A percentile compares a stretch with the other conserved stretches of the same genome.
Evolutionary conservation across 2,329 filamentous ascomycete genomes (phyloP).

Genomic region (Coniochaeta hoffmannii): DNA sequence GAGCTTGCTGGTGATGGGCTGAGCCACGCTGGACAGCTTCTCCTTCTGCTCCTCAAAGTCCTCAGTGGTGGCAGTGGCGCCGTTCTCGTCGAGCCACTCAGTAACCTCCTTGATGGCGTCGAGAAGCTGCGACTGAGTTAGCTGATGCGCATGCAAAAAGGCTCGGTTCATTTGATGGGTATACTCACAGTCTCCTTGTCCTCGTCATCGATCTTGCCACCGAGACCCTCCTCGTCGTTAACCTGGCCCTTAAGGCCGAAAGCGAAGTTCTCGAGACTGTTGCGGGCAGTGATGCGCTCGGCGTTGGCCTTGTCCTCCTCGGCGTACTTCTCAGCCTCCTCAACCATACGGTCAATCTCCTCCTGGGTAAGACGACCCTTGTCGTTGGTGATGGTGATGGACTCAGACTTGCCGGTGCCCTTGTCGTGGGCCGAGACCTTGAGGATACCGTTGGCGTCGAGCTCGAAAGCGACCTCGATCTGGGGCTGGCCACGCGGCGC

Average conservation of each 20-base stretch:
- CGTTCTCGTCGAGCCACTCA: conserved; percentile 97
- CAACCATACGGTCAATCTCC: conserved; percentile 98
- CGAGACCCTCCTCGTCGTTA: conserved; percentile 92
- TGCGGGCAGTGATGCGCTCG: conserved; percentile 93
- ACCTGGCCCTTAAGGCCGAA: conserved; percentile 99
- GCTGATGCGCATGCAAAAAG: conserved; percentile 13
- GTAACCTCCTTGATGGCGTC: conserved; percentile 95
- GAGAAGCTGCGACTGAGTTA: conserved; percentile 54
- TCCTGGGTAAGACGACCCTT: conserved; percentile 95
- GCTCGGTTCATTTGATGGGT: background rate
- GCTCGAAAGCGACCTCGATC: conserved; percentile 96
- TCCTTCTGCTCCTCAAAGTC: conserved; percentile 99
- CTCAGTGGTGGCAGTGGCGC: conserved; percentile 73
- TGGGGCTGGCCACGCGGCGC: conserved; percentile 94
- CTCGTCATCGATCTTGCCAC: conserved; percentile 96
- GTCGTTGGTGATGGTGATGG: conserved; percentile 98
- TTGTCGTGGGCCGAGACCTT: conserved; percentile 96
- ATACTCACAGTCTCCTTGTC: conserved; percentile 86
- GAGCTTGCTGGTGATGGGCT: conserved; percentile 98
- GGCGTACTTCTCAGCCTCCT: conserved; percentile 96
- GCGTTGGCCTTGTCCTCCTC: conserved; percentile 98
- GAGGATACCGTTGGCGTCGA: conserved; percentile 97
- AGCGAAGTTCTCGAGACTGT: conserved; percentile 97
- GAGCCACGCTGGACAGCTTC: conserved; percentile 93
- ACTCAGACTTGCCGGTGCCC: conserved; percentile 95